Percentiles rank a stretch among this genome's conserved stretches.
These are phyloP conservation scores for Boletus sensibilis DNA, from an alignment of 768 basidiomycete genomes.

Conservation along the genomic window DNA sequence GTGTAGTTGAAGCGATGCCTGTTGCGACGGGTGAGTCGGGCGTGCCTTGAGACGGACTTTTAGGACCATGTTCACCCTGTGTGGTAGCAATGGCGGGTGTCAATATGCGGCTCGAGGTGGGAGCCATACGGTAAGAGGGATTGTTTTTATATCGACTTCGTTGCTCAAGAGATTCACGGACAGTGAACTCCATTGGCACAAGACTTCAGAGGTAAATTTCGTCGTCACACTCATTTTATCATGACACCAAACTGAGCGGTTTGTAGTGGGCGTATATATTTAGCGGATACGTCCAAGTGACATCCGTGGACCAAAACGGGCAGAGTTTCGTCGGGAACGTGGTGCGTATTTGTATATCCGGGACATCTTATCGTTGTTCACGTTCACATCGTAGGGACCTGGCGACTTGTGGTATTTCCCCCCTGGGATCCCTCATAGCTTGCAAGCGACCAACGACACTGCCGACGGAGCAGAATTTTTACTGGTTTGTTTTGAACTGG, in stretches of 20 bases:
- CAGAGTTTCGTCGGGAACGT: conserved; percentile 46
- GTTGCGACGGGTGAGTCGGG: conserved; percentile 34
- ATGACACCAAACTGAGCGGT: neutral
- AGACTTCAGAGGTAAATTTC: conserved; percentile 25
- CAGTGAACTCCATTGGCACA: conserved; percentile 46
- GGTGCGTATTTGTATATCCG: conserved; percentile 29
- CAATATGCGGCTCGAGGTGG: conserved; percentile 40
- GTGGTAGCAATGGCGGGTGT: conserved; percentile 23
- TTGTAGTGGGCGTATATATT: conserved; percentile 51
- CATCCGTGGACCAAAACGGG: conserved; percentile 47
- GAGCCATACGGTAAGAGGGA: conserved; percentile 35
- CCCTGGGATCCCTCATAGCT: conserved; percentile 50
- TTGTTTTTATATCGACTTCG: neutral
- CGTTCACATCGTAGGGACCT: conserved; percentile 29
- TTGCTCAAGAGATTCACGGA: neutral
- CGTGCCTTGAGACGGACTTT: neutral
- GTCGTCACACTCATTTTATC: neutral
- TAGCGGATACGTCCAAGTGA: conserved; percentile 42
- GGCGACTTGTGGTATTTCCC: conserved; percentile 59
- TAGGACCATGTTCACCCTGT: neutral
- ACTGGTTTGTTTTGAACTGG: conserved; percentile 25
- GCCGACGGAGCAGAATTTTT: conserved; percentile 50
- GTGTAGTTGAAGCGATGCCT: conserved; percentile 37
- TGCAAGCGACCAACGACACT: conserved; percentile 46
- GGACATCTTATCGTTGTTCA: neutral